Evolutionary conservation across 2,329 filamentous ascomycete species (phyloP).

Genomic region (Grosmannia clavigera): DNA sequence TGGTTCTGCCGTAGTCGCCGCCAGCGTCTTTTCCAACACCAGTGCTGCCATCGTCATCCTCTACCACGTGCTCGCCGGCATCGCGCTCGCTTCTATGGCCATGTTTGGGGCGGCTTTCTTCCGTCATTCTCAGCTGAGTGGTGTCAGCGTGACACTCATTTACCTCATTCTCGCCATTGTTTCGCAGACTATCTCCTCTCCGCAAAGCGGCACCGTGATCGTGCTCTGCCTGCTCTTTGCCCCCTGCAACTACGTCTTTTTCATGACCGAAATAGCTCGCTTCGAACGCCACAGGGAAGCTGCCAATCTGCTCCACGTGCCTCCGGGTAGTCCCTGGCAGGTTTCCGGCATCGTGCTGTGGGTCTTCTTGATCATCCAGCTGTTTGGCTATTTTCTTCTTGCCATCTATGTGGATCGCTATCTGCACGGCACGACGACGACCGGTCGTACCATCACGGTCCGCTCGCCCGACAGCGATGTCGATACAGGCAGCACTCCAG

Average conservation of each 20-base stretch:
- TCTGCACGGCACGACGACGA: conserved; percentile 62
- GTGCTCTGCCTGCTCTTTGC: conserved; percentile 68
- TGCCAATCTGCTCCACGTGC: conserved; percentile 47
- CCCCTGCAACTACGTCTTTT: conserved; percentile 80
- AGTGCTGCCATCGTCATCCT: conserved; percentile 54
- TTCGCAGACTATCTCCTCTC: conserved; percentile 58
- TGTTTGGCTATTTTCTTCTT: conserved; percentile 62
- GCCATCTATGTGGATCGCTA: conserved; percentile 61
- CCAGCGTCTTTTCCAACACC: conserved; percentile 53
- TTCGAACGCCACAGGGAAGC: conserved; percentile 53
- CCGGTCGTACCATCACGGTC: conserved; percentile 40
- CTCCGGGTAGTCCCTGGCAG: conserved; percentile 54
- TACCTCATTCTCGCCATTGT: conserved; percentile 69
- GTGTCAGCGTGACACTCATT: conserved; percentile 63
- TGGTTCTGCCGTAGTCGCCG: conserved; percentile 51
- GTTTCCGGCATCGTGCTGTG: conserved; percentile 66
- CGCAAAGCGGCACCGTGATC: conserved; percentile 50
- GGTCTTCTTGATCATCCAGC: conserved; percentile 66
- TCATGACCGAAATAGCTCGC: conserved; percentile 61
- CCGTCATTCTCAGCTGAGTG: conserved; percentile 75
- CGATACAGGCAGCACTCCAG: conserved; percentile 20
- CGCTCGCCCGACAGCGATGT: conserved; percentile 19
- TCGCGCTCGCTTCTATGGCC: conserved; percentile 68
- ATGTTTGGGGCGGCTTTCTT: conserved; percentile 76
- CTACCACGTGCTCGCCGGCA: conserved; percentile 63